phyloP scores from a whole-genome alignment of 2,329 filamentous ascomycete genomes.

The Fusarium sp. region DNA sequence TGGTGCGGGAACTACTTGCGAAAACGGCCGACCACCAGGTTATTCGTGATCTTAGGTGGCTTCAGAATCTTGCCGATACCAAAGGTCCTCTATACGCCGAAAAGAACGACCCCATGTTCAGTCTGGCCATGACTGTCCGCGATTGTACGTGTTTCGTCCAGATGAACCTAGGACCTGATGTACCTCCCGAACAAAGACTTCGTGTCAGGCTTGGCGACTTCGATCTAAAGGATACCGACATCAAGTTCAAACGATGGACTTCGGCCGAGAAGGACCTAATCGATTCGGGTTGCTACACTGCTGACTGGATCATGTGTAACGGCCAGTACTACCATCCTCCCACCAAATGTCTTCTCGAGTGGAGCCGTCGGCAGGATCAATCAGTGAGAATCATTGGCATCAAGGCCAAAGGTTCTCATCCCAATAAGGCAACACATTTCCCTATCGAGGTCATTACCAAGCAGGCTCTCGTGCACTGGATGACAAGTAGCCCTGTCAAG shows the following conservation, averaged over 20 bases:
- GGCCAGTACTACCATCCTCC: conserved; percentile 51
- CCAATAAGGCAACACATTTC: conserved; percentile 28
- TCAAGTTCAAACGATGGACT: conserved; percentile 77
- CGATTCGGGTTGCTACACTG: conserved; percentile 75
- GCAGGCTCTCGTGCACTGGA: conserved; percentile 31
- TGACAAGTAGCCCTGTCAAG: conserved; percentile 35
- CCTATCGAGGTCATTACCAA: conserved; percentile 24
- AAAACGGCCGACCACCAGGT: conserved; percentile 50
- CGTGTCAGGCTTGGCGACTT: conserved; percentile 77
- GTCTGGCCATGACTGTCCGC: conserved; percentile 81
- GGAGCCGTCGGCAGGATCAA: conserved; percentile 37
- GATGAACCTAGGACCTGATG: conserved; percentile 54
- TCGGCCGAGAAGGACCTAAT: conserved; percentile 71
- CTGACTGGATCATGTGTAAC: conserved; percentile 52
- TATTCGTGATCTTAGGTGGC: conserved; percentile 49
- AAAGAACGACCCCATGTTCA: conserved; percentile 60
- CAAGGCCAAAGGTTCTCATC: conserved; percentile 30
- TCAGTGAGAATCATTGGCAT: conserved; percentile 38
- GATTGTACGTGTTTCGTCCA: conserved; percentile 82
- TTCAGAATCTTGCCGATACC: conserved; percentile 57
- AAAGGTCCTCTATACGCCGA: conserved; percentile 57
- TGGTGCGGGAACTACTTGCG: conserved; percentile 40
- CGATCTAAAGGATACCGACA: conserved; percentile 76
- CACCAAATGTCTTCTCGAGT: conserved; percentile 52
- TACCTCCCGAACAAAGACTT: conserved; percentile 48